Percentiles rank a stretch among this genome's conserved stretches.
phyloP scores from a whole-genome alignment of 2,329 filamentous ascomycete genomes.

The Fusarium austroafricanum region DNA sequence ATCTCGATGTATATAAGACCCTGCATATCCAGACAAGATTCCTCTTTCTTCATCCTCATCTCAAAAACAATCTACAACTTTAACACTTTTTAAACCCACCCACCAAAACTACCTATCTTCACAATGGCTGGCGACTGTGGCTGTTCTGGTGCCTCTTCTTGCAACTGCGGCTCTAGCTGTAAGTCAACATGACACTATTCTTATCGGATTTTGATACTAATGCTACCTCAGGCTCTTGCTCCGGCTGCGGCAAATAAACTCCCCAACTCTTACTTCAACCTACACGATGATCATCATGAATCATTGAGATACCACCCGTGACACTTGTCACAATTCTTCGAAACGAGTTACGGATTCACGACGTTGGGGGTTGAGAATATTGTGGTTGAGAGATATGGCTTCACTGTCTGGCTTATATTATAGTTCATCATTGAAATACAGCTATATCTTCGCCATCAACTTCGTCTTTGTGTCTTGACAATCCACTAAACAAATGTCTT shows the following conservation, averaged over 20 bases:
- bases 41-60: conserved; percentile 4
- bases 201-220: conserved; percentile 19
- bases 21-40: conserved; percentile 21
- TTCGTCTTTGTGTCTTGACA: not conserved
- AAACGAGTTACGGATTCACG: conserved; percentile 23
- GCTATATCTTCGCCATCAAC: conserved; percentile 13
- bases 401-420: conserved; percentile 33
- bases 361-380: conserved; percentile 18
- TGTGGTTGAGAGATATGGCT: conserved; percentile 26
- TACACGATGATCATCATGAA: conserved; percentile 22
- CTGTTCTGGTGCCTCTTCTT: conserved; percentile 51
- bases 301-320: conserved; percentile 29
- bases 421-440: conserved; percentile 38
- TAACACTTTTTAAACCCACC: not conserved
- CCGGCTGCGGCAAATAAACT: conserved; percentile 47
- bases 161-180: conserved; percentile 54
- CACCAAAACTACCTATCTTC: conserved; percentile 33
- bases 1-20: conserved; percentile 45
- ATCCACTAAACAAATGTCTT: no score
- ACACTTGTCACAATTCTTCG: conserved; percentile 33
- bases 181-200: conserved; percentile 25
- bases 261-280: conserved; percentile 1
- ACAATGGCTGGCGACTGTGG: conserved; percentile 54
- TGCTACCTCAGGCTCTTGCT: conserved; percentile 47
- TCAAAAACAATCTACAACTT: conserved; percentile 15